These are phyloP conservation scores for Acacia concinna DNA, from an alignment of 331 rosid genomes.

Conservation along the genomic window DNA sequence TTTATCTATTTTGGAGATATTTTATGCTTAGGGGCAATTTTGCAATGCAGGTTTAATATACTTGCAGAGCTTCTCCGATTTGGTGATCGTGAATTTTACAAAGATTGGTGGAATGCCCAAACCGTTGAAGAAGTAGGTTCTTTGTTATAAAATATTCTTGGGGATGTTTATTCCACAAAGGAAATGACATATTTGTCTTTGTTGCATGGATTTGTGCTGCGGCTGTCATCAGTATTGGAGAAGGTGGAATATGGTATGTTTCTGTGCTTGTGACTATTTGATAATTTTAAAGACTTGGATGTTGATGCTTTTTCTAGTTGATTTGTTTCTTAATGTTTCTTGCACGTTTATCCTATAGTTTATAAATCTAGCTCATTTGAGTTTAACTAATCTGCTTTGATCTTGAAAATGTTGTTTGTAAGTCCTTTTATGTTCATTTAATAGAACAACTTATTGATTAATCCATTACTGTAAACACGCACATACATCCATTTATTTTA, in stretches of 20 bases:
- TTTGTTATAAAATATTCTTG: slow-evolving; percentile 26
- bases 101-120: slow-evolving; percentile 99
- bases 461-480: neutral
- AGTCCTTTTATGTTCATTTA: neutral
- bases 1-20: slow-evolving; percentile 16
- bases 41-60: slow-evolving; percentile 83
- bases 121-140: slow-evolving; percentile 89
- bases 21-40: slow-evolving; percentile 34
- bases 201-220: slow-evolving; percentile 45
- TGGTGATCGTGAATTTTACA: slow-evolving; percentile 97
- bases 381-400: neutral
- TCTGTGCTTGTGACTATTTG: slow-evolving; percentile 22
- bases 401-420: neutral
- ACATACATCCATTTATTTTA: neutral
- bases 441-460: neutral
- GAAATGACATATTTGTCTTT: slow-evolving; percentile 40
- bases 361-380: neutral
- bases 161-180: slow-evolving; percentile 28
- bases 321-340: neutral
- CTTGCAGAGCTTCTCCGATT: slow-evolving; percentile 89
- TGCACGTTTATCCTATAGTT: neutral
- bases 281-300: neutral
- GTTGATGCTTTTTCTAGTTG: too few species aligned
- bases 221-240: slow-evolving; percentile 91
- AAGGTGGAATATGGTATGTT: slow-evolving; percentile 98